Percentiles rank a stretch among this genome's conserved stretches.
These are phyloP conservation scores for Iris pallida DNA, from an alignment of 116 monocot genomes.

Conservation along the genomic window DNA sequence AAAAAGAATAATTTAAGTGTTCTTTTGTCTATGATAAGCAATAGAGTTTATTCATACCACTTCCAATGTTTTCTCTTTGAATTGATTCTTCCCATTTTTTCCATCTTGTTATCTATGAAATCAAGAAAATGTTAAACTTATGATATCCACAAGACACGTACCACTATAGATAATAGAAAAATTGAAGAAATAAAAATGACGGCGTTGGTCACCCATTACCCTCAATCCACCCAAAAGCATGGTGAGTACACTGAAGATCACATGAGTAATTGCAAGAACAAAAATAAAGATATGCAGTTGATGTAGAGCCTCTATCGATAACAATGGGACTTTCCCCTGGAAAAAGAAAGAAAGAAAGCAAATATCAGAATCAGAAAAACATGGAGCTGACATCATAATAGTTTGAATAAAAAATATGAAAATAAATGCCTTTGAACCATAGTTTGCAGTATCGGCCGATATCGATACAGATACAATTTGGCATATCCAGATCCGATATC, in stretches of 20 bases:
- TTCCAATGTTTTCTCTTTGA: constrained; percentile 12
- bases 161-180: not conserved
- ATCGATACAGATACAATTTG: not conserved
- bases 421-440: not conserved
- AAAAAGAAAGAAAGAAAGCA: constrained; percentile 11
- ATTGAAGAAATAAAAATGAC: not conserved
- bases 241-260: constrained; percentile 58
- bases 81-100: constrained; percentile 48
- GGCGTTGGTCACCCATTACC: constrained; percentile 18
- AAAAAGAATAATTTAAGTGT: not conserved
- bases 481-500: not conserved
- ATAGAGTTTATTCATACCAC: constrained; percentile 11
- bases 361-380: not conserved
- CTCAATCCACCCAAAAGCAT: constrained; percentile 60
- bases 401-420: not conserved
- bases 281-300: constrained; percentile 82
- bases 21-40: not conserved
- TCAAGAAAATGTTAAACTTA: not conserved
- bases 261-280: constrained; percentile 63
- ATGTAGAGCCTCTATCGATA: constrained; percentile 64
- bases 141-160: not conserved
- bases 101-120: constrained; percentile 43
- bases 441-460: not conserved
- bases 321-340: constrained; percentile 61
- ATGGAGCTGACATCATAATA: not conserved